Evolutionary conservation across 257 asterid genomes (phyloP).

Genomic region (Capsicum rhomboideum): DNA sequence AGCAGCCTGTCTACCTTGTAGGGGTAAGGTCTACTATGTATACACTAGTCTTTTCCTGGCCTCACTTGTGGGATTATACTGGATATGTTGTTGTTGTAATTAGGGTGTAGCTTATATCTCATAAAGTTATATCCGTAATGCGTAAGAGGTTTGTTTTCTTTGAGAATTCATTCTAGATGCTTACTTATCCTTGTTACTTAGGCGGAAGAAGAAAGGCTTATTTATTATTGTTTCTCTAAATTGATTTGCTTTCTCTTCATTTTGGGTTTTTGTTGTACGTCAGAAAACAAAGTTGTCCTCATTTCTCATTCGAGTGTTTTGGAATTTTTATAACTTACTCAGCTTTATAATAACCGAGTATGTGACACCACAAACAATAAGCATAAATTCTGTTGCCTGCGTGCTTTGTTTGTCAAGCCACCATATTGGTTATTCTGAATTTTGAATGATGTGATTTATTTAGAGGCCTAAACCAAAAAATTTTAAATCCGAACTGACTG

Average conservation of each 20-base stretch:
- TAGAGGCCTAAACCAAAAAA: background rate
- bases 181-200: background rate
- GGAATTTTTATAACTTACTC: background rate
- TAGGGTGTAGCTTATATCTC: background rate
- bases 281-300: background rate
- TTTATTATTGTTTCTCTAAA: background rate
- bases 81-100: background rate
- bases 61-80: too few species aligned
- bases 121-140: background rate
- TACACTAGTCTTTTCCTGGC: too few species aligned
- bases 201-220: background rate
- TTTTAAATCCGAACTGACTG: background rate
- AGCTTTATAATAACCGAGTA: background rate
- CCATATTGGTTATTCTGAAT: background rate
- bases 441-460: background rate
- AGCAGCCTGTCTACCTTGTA: too few species aligned
- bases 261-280: background rate
- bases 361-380: background rate
- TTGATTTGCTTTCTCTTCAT: background rate
- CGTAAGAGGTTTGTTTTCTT: background rate
- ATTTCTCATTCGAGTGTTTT: background rate
- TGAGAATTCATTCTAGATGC: background rate
- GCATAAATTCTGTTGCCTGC: background rate
- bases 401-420: background rate
- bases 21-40: too few species aligned